Evolutionary conservation across 1,139 yeast genomes (phyloP).

Genomic region (Kurtzmaniella quercitrusa): DNA sequence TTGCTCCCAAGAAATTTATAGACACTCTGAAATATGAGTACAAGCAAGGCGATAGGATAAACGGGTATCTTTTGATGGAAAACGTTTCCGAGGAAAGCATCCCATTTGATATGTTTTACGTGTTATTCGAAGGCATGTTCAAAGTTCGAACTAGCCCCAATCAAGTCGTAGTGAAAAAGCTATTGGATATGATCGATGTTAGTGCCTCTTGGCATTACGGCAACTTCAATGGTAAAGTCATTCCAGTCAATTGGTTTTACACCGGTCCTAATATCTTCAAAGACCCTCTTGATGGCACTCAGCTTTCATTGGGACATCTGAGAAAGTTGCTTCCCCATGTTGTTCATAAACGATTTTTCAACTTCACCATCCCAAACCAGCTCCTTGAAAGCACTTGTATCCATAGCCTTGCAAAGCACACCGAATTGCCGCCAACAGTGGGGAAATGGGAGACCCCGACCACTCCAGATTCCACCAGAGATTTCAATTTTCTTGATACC

Average conservation of each 20-base stretch:
- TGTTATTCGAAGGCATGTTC: constrained; percentile 35
- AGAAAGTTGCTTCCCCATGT: constrained; percentile 22
- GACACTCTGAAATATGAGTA: constrained; percentile 33
- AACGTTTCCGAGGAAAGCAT: constrained; percentile 23
- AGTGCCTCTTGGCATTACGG: constrained; percentile 33
- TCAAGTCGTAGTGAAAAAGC: constrained; percentile 19
- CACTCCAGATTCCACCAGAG: constrained; percentile 14
- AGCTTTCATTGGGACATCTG: constrained; percentile 20
- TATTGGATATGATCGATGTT: constrained; percentile 42
- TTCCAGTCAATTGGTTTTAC: constrained; percentile 17
- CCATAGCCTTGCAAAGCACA: constrained; percentile 32
- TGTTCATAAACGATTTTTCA: constrained; percentile 36
- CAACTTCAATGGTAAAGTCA: constrained; percentile 27
- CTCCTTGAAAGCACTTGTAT: constrained; percentile 35
- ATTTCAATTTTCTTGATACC: constrained; percentile 25
- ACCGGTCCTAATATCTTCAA: constrained; percentile 23
- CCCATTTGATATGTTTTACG: constrained; percentile 38
- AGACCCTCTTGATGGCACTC: constrained; percentile 28
- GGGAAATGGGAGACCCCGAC: constrained; percentile 14
- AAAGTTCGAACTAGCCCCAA: constrained; percentile 17
- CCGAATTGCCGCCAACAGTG: constrained; percentile 35
- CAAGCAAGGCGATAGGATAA: constrained; percentile 36
- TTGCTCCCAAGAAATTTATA: constrained; percentile 23
- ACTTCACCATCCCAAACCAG: constrained; percentile 36
- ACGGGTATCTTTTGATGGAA: constrained; percentile 30